Evolutionary conservation across 2,329 filamentous ascomycete species (phyloP).

Genomic region (Ceratocystis lukuohia): DNA sequence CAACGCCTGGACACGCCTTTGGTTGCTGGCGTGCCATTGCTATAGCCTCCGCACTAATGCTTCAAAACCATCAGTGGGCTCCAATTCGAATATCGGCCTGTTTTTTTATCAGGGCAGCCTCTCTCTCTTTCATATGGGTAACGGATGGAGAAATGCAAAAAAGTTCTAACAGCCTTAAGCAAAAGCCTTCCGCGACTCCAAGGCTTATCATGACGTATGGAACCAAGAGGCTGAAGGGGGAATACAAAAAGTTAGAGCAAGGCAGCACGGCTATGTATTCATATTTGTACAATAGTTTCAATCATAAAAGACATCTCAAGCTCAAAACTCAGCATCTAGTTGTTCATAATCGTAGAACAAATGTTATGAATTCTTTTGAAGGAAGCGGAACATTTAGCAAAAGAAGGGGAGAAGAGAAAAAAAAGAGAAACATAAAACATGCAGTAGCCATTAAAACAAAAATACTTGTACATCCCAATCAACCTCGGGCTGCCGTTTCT

Average conservation of each 20-base stretch:
- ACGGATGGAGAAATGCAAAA: neutral
- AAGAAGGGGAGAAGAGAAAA: neutral
- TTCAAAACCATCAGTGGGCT: neutral
- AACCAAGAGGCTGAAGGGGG: neutral
- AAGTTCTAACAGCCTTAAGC: neutral
- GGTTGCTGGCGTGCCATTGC: neutral
- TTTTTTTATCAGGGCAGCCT: neutral
- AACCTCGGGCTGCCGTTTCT: slow-evolving; percentile 17
- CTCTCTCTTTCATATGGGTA: neutral
- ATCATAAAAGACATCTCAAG: neutral
- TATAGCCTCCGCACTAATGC: neutral
- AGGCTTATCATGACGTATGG: neutral
- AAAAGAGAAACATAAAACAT: neutral
- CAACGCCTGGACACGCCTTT: neutral
- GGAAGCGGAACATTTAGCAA: neutral
- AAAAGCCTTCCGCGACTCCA: neutral
- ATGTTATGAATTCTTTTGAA: neutral
- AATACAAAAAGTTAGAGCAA: slow-evolving; percentile 2
- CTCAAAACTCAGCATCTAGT: neutral
- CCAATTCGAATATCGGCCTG: neutral
- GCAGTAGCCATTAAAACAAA: slow-evolving; percentile 11
- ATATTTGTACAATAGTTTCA: slow-evolving; percentile 14
- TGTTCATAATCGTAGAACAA: too few species aligned
- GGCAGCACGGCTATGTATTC: slow-evolving; percentile 14
- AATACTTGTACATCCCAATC: neutral